Percentiles rank a stretch among this genome's conserved stretches.
These are phyloP conservation scores for Calonectria hawksworthii DNA, from an alignment of 2,329 filamentous ascomycete species.

Conservation along the genomic window DNA sequence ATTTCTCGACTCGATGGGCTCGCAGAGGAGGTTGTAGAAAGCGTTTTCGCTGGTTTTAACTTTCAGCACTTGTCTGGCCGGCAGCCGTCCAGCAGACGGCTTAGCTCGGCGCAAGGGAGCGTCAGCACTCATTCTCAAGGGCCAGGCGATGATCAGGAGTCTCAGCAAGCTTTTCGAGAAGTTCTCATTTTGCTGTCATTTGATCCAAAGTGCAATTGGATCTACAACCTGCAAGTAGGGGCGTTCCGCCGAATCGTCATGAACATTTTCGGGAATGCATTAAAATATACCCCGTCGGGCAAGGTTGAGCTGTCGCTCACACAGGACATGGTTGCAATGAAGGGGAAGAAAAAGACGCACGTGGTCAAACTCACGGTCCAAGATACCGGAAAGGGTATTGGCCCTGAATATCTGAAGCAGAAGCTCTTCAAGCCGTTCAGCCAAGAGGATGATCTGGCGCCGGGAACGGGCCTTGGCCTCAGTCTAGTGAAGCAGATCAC, in stretches of 20 bases:
- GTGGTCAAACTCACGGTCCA: constrained; percentile 61
- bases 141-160: neutral
- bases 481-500: constrained; percentile 75
- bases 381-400: constrained; percentile 78
- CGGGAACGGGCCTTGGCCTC: constrained; percentile 75
- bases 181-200: constrained; percentile 52
- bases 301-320: constrained; percentile 48
- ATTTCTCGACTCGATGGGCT: constrained; percentile 55
- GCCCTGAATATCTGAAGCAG: constrained; percentile 71
- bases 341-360: constrained; percentile 16
- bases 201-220: constrained; percentile 62
- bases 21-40: constrained; percentile 62
- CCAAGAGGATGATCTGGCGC: constrained; percentile 72
- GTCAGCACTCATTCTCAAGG: neutral
- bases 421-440: constrained; percentile 74
- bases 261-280: constrained; percentile 73
- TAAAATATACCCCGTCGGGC: constrained; percentile 68
- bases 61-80: constrained; percentile 48
- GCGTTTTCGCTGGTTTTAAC: constrained; percentile 61
- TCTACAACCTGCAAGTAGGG: constrained; percentile 68
- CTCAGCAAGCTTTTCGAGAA: constrained; percentile 34
- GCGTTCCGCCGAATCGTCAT: constrained; percentile 68
- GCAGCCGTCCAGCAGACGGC: constrained; percentile 24
- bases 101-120: neutral
- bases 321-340: constrained; percentile 25